Conservation (phyloP, 164 flowering plant species). For the Kalanchoe fedtschenkoi region DNA sequence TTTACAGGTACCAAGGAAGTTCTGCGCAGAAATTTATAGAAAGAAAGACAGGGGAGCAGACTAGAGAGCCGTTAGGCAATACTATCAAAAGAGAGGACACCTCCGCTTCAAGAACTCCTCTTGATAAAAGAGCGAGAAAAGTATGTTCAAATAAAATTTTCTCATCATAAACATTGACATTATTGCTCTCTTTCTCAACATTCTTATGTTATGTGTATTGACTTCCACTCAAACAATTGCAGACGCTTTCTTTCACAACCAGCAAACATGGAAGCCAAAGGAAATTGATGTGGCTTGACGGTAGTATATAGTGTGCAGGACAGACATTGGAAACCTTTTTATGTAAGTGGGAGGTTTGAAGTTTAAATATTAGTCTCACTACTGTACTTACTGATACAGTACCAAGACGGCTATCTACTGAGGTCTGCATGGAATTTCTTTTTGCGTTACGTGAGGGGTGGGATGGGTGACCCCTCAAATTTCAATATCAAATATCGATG, state of each 20-base stretch:
- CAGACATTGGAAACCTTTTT: slow-evolving; percentile 15
- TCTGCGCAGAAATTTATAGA: slow-evolving; percentile 24
- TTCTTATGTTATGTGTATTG: neutral
- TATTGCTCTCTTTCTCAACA: neutral
- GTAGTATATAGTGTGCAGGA: slow-evolving; percentile 15
- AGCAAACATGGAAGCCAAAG: slow-evolving; percentile 61
- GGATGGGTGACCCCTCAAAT: too few species aligned
- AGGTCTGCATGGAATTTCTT: too few species aligned
- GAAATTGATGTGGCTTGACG: slow-evolving; percentile 64
- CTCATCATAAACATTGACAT: neutral
- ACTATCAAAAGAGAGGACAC: slow-evolving; percentile 27
- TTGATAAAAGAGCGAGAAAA: slow-evolving; percentile 71
- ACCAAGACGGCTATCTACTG: too few species aligned
- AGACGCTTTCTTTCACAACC: slow-evolving; percentile 56
- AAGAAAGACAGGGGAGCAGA: slow-evolving; percentile 35
- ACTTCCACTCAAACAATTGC: slow-evolving; percentile 15
- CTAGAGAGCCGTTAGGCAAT: slow-evolving; percentile 15
- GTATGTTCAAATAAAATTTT: slow-evolving; percentile 22
- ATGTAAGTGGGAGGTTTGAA: slow-evolving; percentile 7
- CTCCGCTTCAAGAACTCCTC: slow-evolving; percentile 48
- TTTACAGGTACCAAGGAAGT: slow-evolving; percentile 59
- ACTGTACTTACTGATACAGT: too few species aligned
- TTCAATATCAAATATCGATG: too few species aligned
- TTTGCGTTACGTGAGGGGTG: too few species aligned
- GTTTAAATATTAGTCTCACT: too few species aligned